These are phyloP conservation scores for Actinomortierella ambigua DNA, from an alignment of 371 early-diverging fungal species.

Conservation along the genomic window DNA sequence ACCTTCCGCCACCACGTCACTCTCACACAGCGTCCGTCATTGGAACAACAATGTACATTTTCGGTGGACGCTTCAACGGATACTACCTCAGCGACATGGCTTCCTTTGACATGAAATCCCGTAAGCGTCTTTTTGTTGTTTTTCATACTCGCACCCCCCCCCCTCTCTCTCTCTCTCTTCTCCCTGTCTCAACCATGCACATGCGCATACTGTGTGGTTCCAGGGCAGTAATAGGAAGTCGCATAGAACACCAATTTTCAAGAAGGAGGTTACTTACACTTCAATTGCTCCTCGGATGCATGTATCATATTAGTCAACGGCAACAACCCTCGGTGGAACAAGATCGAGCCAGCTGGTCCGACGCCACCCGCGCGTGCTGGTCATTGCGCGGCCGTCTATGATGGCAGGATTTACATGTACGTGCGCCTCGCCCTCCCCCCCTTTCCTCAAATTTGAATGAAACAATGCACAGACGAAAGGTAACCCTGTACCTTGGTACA, in stretches of 20 bases:
- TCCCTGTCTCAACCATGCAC: background rate
- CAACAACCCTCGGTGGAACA: conserved; percentile 61
- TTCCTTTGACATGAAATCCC: conserved; percentile 66
- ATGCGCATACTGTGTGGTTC: background rate
- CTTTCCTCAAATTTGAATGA: too few relatives aligned
- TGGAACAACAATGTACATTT: conserved; percentile 71
- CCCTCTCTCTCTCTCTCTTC: conserved; percentile 1
- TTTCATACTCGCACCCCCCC: background rate
- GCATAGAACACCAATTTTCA: too few relatives aligned
- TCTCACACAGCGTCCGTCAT: conserved; percentile 70
- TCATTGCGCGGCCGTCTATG: conserved; percentile 60
- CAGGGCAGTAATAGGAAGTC: too few relatives aligned
- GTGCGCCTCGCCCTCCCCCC: too few relatives aligned
- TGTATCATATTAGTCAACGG: conserved; percentile 35
- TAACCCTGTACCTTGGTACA: too few relatives aligned
- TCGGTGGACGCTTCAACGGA: conserved; percentile 75
- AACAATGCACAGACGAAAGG: too few relatives aligned
- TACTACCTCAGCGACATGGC: conserved; percentile 72
- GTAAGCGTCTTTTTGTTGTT: conserved; percentile 47
- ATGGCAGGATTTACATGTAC: conserved; percentile 69
- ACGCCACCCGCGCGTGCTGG: conserved; percentile 64
- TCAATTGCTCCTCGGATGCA: background rate
- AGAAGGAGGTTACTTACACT: too few relatives aligned
- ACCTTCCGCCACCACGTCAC: conserved; percentile 64
- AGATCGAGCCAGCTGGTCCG: conserved; percentile 52